phyloP scores from a whole-genome alignment of 306 rosid genomes.

The Sesbania bispinosa region DNA sequence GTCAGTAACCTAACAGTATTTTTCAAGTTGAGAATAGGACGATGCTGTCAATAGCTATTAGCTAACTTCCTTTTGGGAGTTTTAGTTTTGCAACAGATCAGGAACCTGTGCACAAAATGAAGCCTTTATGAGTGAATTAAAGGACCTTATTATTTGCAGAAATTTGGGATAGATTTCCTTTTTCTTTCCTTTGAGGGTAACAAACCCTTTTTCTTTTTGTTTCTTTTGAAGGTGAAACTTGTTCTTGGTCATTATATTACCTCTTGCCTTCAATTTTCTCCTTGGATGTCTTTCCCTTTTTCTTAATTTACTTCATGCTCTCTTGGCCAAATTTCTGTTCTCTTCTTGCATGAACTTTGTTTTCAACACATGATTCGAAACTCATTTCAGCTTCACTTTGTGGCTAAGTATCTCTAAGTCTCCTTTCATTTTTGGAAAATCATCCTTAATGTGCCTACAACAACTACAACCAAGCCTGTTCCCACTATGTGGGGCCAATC shows the following conservation, averaged over 20 bases:
- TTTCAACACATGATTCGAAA: conserved; percentile 12
- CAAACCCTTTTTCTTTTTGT: no score
- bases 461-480: no score
- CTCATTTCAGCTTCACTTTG: neutral
- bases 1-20: neutral
- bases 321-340: neutral
- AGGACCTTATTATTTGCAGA: neutral
- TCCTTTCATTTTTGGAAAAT: neutral
- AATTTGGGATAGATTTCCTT: neutral
- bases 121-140: neutral
- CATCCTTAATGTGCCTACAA: neutral
- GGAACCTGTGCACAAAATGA: conserved; percentile 7
- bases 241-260: neutral
- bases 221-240: neutral
- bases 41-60: neutral
- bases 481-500: no score
- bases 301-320: neutral
- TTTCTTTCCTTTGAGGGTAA: neutral
- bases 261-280: neutral
- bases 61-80: neutral
- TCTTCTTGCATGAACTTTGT: neutral
- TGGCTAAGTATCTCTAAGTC: neutral
- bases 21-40: neutral
- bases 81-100: neutral
- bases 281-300: neutral